Base-by-base conservation (phyloP, 2,329 filamentous ascomycete species). In the Monilinia aucupariae region DNA sequence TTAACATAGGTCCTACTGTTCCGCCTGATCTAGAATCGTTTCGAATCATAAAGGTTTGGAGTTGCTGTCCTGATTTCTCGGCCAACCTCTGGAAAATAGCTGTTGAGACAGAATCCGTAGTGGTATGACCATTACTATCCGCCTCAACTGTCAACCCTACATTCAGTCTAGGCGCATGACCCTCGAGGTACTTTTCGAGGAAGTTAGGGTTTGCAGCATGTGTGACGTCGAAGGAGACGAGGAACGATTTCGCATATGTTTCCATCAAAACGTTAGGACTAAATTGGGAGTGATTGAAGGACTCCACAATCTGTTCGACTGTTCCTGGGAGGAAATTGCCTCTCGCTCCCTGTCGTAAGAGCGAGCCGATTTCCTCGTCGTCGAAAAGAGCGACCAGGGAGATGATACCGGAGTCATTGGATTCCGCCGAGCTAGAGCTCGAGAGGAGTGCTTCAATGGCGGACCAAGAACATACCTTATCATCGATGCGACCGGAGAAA, bases 141-240 rank as follows among this genome's bases (percentile, higher is more conserved):
- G 86, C 85, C 52, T 85, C 87, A 47, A 99, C 82, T 20, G 87
- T 85, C 39, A 97, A 82, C 43, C 94, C 94, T 39, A 94, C 85
- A 74, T 99, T 99, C 61, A 99, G 84, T 64, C 90, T 84, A 0
- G 94, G 93, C 2, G 90, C 82, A 77, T 99, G 94, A 70, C 90
- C 88, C 63, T 90, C 83, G 22, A 97, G 86, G 77, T 97, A 97
- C 34, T 84, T 85, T 67, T 82, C 82, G 0, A 91, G 78, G 80
- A 97, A 99, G 79, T 97, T 97, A 64, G 94, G 94, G 78, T 97
- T 93, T 10, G 92, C 89, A 48, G 93, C 91, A 76, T 97, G 94
- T 6, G 88, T 94, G 63, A 99, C 94, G 74, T 99, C 94, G 30
- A 91, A 91, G 1, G 90, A 96, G 64, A 97, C 83, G 66, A 97